phyloP scores from a whole-genome alignment of 306 rosid genomes.

The Erythrophleum fordii region DNA sequence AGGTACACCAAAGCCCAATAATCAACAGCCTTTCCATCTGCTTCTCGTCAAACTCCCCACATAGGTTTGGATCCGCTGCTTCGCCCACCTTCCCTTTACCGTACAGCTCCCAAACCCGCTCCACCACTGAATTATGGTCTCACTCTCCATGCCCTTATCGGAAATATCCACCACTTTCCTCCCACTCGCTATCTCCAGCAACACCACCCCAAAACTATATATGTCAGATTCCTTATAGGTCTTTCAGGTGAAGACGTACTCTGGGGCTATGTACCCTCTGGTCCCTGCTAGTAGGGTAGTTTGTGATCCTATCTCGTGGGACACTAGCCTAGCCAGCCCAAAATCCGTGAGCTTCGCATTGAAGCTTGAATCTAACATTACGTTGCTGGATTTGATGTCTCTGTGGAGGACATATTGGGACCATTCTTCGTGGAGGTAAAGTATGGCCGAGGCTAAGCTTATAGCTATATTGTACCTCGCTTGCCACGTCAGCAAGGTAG shows the following conservation, averaged over 20 bases:
- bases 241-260: conserved; percentile 43
- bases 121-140: conserved; percentile 29
- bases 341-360: conserved; percentile 54
- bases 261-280: conserved; percentile 55
- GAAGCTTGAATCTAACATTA: conserved; percentile 53
- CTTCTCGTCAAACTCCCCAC: conserved; percentile 38
- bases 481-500: conserved; percentile 34
- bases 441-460: conserved; percentile 47
- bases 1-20: conserved; percentile 56
- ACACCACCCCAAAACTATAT: conserved; percentile 48
- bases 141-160: conserved; percentile 25
- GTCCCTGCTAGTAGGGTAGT: conserved; percentile 45
- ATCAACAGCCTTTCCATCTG: conserved; percentile 42
- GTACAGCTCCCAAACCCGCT: conserved; percentile 56
- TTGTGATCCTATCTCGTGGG: conserved; percentile 43
- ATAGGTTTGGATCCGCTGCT: conserved; percentile 36
- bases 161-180: conserved; percentile 35
- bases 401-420: conserved; percentile 55
- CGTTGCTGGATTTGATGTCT: conserved; percentile 58
- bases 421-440: conserved; percentile 54
- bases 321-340: conserved; percentile 53
- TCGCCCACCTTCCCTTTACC: conserved; percentile 37
- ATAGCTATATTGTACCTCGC: conserved; percentile 45
- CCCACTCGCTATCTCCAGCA: conserved; percentile 48
- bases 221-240: conserved; percentile 47